Percentiles rank a stretch among this genome's conserved stretches.
These are phyloP conservation scores for Abrus precatorius DNA, from an alignment of 306 rosid species.

Conservation along the genomic window DNA sequence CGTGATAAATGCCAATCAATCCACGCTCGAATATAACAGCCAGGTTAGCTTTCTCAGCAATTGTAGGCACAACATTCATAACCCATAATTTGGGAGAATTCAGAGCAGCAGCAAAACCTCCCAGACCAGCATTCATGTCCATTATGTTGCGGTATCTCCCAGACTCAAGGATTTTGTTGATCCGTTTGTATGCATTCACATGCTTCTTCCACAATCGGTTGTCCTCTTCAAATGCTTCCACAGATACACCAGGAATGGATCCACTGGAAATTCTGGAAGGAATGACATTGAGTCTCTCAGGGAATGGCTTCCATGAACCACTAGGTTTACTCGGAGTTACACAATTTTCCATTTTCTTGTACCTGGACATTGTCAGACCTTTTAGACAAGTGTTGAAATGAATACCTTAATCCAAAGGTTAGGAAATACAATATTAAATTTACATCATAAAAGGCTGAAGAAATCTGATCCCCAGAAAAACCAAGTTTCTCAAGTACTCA, in stretches of 20 bases:
- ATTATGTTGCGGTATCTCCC: constrained; percentile 80
- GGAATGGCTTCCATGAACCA: constrained; percentile 72
- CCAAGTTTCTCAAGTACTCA: constrained; percentile 15
- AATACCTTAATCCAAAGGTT: constrained; percentile 14
- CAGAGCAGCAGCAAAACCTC: constrained; percentile 89
- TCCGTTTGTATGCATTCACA: constrained; percentile 76
- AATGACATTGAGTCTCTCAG: constrained; percentile 69
- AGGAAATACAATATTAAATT: constrained; percentile 14
- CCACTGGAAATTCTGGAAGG: constrained; percentile 74
- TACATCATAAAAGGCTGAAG: neutral
- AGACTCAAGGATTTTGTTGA: constrained; percentile 68
- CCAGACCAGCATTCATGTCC: constrained; percentile 94
- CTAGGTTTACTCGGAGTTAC: constrained; percentile 58
- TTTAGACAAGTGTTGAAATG: constrained; percentile 41
- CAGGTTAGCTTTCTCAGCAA: constrained; percentile 73
- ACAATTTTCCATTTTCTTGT: constrained; percentile 78
- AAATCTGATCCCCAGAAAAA: constrained; percentile 10
- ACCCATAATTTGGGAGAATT: constrained; percentile 86
- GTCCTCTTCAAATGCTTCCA: constrained; percentile 64
- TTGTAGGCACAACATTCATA: constrained; percentile 86
- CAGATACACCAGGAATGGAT: constrained; percentile 61
- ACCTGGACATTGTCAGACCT: constrained; percentile 57
- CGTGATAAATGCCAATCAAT: constrained; percentile 80
- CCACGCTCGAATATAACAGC: constrained; percentile 82
- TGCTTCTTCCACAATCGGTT: constrained; percentile 79